phyloP scores from a whole-genome alignment of 1,139 yeast genomes.

The Debaryomyces singareniensis region DNA sequence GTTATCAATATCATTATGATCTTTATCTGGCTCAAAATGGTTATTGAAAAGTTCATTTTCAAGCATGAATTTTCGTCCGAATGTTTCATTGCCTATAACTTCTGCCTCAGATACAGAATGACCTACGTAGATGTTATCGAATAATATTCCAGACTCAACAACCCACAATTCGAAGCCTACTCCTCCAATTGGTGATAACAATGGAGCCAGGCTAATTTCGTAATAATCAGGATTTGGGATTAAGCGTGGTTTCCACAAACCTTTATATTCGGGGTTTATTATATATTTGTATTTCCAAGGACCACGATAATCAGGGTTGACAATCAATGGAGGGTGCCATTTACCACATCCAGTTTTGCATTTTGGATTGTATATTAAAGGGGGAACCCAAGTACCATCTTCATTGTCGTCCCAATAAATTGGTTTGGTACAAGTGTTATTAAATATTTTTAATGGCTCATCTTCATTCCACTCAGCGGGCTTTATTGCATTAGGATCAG shows the following conservation, averaged over 20 bases:
- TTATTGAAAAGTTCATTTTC: slow-evolving; percentile 26
- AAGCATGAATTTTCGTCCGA: slow-evolving; percentile 49
- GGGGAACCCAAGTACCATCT: slow-evolving; percentile 80
- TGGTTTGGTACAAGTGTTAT: slow-evolving; percentile 62
- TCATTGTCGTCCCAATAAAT: slow-evolving; percentile 82
- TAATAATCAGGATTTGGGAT: slow-evolving; percentile 66
- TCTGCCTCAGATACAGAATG: slow-evolving; percentile 82
- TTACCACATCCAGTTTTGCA: slow-evolving; percentile 76
- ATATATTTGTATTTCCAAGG: slow-evolving; percentile 68
- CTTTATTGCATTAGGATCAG: slow-evolving; percentile 58
- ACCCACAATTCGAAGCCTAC: slow-evolving; percentile 91
- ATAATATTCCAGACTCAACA: slow-evolving; percentile 66
- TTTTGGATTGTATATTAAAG: slow-evolving; percentile 62
- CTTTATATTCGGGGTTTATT: slow-evolving; percentile 70
- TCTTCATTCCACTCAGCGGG: slow-evolving; percentile 81
- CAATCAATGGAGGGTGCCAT: slow-evolving; percentile 51
- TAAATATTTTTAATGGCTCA: slow-evolving; percentile 49
- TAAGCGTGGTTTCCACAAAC: slow-evolving; percentile 67
- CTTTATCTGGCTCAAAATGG: neutral
- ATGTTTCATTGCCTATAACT: slow-evolving; percentile 70
- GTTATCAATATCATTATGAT: neutral
- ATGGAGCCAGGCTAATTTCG: slow-evolving; percentile 53
- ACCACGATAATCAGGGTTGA: slow-evolving; percentile 69
- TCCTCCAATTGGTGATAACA: slow-evolving; percentile 68
- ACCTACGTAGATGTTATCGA: slow-evolving; percentile 82